These are phyloP conservation scores for Citrullus mucosospermus DNA, from an alignment of 306 rosid genomes.

Conservation along the genomic window DNA sequence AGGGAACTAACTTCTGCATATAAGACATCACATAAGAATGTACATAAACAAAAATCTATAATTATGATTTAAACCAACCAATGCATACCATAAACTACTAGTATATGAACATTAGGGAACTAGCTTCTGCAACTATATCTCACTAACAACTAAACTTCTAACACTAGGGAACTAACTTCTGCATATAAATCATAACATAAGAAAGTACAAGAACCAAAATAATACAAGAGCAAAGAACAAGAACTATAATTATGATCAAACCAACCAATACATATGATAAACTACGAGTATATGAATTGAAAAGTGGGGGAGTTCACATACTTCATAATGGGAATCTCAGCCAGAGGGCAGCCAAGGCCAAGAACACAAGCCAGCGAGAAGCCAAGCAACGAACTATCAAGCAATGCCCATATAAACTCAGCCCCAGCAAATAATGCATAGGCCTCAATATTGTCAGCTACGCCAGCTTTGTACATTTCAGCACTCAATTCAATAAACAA, in stretches of 20 bases:
- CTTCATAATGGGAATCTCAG: constrained; percentile 43
- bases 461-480: constrained; percentile 71
- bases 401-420: constrained; percentile 59
- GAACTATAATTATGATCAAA: not conserved
- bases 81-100: too few relatives aligned
- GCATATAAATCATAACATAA: not conserved
- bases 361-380: constrained; percentile 55
- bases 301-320: not conserved
- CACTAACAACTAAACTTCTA: not conserved
- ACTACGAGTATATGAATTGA: not conserved
- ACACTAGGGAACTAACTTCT: not conserved
- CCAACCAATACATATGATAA: not conserved
- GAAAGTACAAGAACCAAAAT: not conserved
- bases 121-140: not conserved
- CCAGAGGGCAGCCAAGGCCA: constrained; percentile 42
- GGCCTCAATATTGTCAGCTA: constrained; percentile 52
- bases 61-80: too few relatives aligned
- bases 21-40: too few relatives aligned
- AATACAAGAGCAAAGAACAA: too few relatives aligned
- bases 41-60: too few relatives aligned
- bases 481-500: constrained; percentile 71
- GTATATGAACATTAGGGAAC: not conserved
- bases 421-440: constrained; percentile 64
- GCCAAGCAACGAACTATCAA: constrained; percentile 60
- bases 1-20: too few relatives aligned